These are phyloP conservation scores for Quercus gilva DNA, from an alignment of 306 rosid genomes.

Conservation along the genomic window DNA sequence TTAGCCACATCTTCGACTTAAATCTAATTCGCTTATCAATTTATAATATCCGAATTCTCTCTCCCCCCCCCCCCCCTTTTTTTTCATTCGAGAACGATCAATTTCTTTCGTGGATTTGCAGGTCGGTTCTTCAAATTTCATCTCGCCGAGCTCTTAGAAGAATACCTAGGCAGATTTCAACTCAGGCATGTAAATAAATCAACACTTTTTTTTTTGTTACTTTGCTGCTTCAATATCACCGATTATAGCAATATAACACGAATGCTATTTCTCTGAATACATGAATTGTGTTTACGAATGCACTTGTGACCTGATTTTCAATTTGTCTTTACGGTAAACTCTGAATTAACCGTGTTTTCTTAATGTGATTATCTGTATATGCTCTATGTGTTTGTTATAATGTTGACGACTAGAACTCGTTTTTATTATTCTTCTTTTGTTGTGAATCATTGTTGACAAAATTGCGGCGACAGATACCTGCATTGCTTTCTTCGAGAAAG, in stretches of 20 bases:
- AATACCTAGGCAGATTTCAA: slow-evolving; percentile 51
- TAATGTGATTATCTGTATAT: neutral
- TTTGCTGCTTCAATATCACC: neutral
- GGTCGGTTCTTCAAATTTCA: slow-evolving; percentile 69
- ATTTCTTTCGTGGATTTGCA: slow-evolving; percentile 32
- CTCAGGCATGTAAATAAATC: slow-evolving; percentile 41
- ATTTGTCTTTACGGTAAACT: neutral
- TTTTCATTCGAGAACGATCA: neutral
- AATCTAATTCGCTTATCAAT: too few relatives aligned
- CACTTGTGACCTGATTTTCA: neutral
- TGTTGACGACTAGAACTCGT: neutral
- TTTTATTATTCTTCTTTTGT: neutral
- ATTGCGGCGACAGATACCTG: slow-evolving; percentile 51
- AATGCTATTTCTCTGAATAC: too few relatives aligned
- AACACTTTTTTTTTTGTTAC: too few relatives aligned
- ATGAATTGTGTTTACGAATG: neutral
- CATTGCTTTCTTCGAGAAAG: slow-evolving; percentile 42
- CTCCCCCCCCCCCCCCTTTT: too few relatives aligned
- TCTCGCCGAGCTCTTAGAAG: slow-evolving; percentile 47
- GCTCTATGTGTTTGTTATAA: neutral
- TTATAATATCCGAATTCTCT: neutral
- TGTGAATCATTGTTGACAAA: neutral
- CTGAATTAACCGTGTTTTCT: neutral
- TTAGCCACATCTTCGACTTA: neutral
- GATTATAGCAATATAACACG: too few relatives aligned